Percentiles rank a stretch among this genome's conserved stretches.
phyloP scores from a whole-genome alignment of 2,329 filamentous ascomycete species.

The Biscogniauxia marginata region DNA sequence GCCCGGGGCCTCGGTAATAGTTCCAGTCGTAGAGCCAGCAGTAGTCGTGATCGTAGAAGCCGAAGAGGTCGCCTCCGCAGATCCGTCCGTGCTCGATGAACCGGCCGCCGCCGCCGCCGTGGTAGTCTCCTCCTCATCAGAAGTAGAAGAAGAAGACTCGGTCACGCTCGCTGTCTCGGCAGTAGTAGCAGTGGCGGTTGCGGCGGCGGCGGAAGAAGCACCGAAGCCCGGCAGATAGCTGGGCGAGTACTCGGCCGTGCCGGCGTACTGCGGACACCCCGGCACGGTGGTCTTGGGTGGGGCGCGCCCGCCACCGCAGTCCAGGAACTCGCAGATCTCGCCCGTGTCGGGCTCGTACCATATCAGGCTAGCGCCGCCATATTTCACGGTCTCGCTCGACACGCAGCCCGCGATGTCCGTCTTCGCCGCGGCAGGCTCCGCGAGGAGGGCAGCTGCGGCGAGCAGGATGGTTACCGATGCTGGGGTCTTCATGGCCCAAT shows the following conservation, averaged over 20 bases:
- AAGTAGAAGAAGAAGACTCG: background rate
- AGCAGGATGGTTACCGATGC: conserved; percentile 11
- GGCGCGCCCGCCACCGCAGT: conserved; percentile 67
- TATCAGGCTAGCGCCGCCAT: conserved; percentile 44
- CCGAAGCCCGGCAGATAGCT: conserved; percentile 43
- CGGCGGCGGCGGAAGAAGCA: conserved; percentile 4
- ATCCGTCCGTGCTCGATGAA: too few relatives aligned
- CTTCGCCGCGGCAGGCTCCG: conserved; percentile 37
- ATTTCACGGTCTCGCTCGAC: conserved; percentile 34
- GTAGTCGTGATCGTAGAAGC: background rate
- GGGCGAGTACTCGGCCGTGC: conserved; percentile 54
- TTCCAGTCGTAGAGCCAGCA: conserved; percentile 1
- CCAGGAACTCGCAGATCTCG: conserved; percentile 62
- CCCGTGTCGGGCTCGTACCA: conserved; percentile 63
- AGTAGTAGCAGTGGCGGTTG: conserved; percentile 6
- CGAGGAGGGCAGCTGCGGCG: conserved; percentile 25
- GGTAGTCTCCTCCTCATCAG: background rate
- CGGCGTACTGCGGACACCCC: conserved; percentile 56
- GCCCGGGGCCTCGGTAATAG: conserved; percentile 5
- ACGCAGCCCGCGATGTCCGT: conserved; percentile 49
- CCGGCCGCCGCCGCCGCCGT: conserved; percentile 2
- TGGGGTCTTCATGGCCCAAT: conserved; percentile 8
- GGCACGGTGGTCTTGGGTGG: conserved; percentile 63
- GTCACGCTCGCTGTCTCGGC: background rate
- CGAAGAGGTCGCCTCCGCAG: conserved; percentile 5